Percentiles rank a stretch among this genome's conserved stretches.
These are phyloP conservation scores for Metroxylon sagu DNA, from an alignment of 176 grass and related monocot genomes.

Conservation along the genomic window DNA sequence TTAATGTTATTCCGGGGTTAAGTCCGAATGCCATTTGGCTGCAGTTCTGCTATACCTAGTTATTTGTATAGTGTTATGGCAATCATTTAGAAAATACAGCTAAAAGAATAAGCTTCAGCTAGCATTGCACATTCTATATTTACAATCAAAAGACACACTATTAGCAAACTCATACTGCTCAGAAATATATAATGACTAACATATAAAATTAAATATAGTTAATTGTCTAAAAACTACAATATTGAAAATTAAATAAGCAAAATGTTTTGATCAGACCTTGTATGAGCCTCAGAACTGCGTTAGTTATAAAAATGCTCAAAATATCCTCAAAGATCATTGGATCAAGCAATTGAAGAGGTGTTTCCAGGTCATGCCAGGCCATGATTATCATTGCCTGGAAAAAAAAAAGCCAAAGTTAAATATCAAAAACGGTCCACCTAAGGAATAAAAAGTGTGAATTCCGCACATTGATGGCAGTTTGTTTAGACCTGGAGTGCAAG, in stretches of 20 bases:
- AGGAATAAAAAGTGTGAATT: conserved; percentile 9
- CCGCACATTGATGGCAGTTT: conserved; percentile 3
- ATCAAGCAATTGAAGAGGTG: conserved; percentile 80
- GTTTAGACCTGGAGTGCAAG: conserved; percentile 75
- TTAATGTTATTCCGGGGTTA: too few species aligned
- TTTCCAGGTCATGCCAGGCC: conserved; percentile 81
- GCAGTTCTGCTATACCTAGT: too few species aligned
- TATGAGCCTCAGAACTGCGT: conserved; percentile 74
- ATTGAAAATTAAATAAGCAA: conserved; percentile 1
- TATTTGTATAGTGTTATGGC: neutral
- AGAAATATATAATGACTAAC: too few species aligned
- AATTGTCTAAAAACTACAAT: too few species aligned
- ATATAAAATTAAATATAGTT: too few species aligned
- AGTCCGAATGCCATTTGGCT: too few species aligned
- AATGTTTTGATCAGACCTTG: conserved; percentile 40
- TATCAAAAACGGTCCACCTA: neutral
- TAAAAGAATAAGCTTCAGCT: too few species aligned
- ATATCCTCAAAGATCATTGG: conserved; percentile 69
- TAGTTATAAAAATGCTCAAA: conserved; percentile 93
- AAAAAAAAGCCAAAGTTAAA: conserved; percentile 14
- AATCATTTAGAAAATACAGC: neutral
- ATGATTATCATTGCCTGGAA: conserved; percentile 89
- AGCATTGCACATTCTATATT: too few species aligned
- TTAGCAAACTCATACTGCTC: too few species aligned
- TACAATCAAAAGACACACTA: too few species aligned